Percentiles rank a stretch among this genome's conserved stretches.
These are phyloP conservation scores for Vararia minispora DNA, from an alignment of 768 basidiomycete species.

Conservation along the genomic window DNA sequence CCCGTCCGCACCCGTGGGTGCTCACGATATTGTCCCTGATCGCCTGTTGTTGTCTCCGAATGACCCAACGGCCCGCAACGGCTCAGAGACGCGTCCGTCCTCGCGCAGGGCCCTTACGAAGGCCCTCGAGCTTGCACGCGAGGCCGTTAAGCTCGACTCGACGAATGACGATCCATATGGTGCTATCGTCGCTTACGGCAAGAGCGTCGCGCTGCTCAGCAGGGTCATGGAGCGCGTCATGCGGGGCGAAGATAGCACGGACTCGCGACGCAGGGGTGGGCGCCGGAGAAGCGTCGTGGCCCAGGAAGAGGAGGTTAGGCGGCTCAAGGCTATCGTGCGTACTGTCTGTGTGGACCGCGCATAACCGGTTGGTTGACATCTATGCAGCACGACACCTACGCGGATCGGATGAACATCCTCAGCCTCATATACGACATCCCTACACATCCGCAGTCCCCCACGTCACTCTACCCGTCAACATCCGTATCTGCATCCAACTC, in stretches of 20 bases:
- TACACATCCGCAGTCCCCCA: constrained; percentile 54
- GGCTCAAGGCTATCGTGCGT: constrained; percentile 82
- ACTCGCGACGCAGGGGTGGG: constrained; percentile 42
- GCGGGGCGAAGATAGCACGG: constrained; percentile 73
- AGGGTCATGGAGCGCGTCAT: constrained; percentile 91
- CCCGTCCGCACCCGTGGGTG: constrained; percentile 13
- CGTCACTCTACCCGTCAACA: constrained; percentile 36
- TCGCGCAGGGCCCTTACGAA: constrained; percentile 79
- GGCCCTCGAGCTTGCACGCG: constrained; percentile 79
- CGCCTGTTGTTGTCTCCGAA: constrained; percentile 32
- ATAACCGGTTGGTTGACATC: constrained; percentile 4
- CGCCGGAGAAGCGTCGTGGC: constrained; percentile 76
- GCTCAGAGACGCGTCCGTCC: constrained; percentile 50
- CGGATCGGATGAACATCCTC: constrained; percentile 88
- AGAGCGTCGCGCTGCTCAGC: constrained; percentile 75
- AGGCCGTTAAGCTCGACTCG: constrained; percentile 81
- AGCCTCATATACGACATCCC: constrained; percentile 85
- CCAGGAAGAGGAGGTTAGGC: constrained; percentile 80
- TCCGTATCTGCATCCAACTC: constrained; percentile 31
- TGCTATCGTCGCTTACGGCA: constrained; percentile 82
- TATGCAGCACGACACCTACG: constrained; percentile 84
- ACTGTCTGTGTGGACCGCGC: constrained; percentile 1
- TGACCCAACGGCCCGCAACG: constrained; percentile 27
- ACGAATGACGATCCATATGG: constrained; percentile 83
- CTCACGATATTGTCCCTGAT: constrained; percentile 32